Conservation (phyloP, 345 rosid species). For the Odontarrhena argentea region DNA sequence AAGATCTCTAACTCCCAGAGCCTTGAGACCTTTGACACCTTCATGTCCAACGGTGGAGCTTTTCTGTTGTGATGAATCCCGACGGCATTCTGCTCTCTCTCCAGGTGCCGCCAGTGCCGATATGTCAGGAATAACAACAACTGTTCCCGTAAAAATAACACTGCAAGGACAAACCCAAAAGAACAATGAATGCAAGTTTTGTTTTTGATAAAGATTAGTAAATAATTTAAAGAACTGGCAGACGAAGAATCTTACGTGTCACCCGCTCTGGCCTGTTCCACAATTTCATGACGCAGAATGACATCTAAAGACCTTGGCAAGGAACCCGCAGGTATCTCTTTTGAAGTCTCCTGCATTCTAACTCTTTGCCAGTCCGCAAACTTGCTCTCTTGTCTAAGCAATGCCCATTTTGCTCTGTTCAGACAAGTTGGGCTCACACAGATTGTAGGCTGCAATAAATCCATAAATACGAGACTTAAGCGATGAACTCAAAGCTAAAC, state of each 20-base stretch:
- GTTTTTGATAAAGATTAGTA: not conserved
- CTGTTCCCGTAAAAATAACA: conserved; percentile 89
- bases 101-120: conserved; percentile 91
- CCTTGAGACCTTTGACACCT: conserved; percentile 83
- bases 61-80: conserved; percentile 72
- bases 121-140: conserved; percentile 94
- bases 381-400: conserved; percentile 94
- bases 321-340: conserved; percentile 97
- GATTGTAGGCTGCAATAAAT: conserved; percentile 69
- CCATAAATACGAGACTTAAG: not conserved
- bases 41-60: conserved; percentile 64
- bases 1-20: conserved; percentile 92
- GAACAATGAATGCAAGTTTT: conserved; percentile 11
- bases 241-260: conserved; percentile 64
- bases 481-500: not conserved
- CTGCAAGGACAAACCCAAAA: conserved; percentile 43
- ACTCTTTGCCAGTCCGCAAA: conserved; percentile 99
- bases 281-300: conserved; percentile 93
- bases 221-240: not conserved
- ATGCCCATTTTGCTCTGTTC: conserved; percentile 73
- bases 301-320: conserved; percentile 94
- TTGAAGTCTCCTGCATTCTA: conserved; percentile 96
- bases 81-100: conserved; percentile 84
- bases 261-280: conserved; percentile 97
- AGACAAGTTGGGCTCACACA: conserved; percentile 69